Base-by-base conservation (phyloP, 495 filamentous ascomycete genomes). In the Chaetomium fimeti region DNA sequence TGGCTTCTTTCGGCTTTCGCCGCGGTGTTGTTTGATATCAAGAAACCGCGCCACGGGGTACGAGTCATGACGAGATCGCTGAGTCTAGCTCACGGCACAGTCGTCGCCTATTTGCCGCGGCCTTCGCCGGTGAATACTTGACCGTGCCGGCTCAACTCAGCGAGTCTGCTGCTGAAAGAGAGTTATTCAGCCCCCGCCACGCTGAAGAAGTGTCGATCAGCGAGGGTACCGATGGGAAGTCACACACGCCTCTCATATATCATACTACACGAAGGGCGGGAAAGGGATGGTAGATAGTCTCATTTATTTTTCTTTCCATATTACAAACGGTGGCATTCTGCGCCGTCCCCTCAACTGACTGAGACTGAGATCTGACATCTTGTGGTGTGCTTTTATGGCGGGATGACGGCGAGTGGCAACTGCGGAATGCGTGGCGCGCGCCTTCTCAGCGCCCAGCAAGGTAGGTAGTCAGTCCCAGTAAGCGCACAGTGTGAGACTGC, bases 31-130 rank as follows among this genome's bases (percentile, higher is more conserved):
- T 32, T 36, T 38, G 12, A 22, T 12, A 54, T 13, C 42, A 6
- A 38, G 52, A 55, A 32, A 32, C 32, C n/a, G 32, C 54, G 20
- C 29, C 29, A 42, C 3, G 9, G 20, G 22, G n/a, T 40, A 57
- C 54, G 54, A 57, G 32, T 57, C 54, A 36, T 57, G 54, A 57
- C 18, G 54, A 57, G 54, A 57, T 32, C 15, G 29, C 32, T 42
- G n/a, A 13, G 32, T 25, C 32, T 20, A 32, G 32, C n/a, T 42
- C n/a, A 13, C 32, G 54, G 18, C 54, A 9, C 25, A 53, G 40
- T 6, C 13, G 40, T 16, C 16, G 11, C 40, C 15, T 6, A 43
- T 18, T 43, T 43, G 16, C 40, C 40, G 16, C 40, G 11, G 40
- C 40, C 15, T 43, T 43, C 40, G 2, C 40, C 40, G 40, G 40